Base-by-base conservation (phyloP, 2,329 filamentous ascomycete genomes). In the Zasmidium cellare region DNA sequence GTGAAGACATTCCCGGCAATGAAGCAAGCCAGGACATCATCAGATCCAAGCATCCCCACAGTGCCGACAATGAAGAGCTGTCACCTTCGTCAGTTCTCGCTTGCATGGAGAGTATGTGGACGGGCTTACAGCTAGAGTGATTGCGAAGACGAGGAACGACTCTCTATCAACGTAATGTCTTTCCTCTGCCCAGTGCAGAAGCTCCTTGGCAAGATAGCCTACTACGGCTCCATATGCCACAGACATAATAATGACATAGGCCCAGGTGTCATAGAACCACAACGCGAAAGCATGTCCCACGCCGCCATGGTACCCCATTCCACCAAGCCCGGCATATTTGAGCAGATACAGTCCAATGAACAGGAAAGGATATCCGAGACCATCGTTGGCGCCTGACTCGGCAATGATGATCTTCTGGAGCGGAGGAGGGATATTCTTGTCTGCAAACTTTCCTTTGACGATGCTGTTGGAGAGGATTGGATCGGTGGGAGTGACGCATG, bases 401-500 rank as follows among this genome's bases (percentile, higher is more conserved):
- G 76, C 79, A 58, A 77, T 76, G 59, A 78, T 79, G 58, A 79
- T 90, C 63, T 88, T 86, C 76, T 96, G 91, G 50, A 97, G 77
- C 24, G 87, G 84, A 57, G 86, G 87, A 0, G 92, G 91, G 18
- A 96, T 87, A 71, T 96, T 94, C 67, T 92, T 88, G 69, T 96
- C 92, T 1, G 92, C 92, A 70, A 96, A 97, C 67, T 90, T 92
- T 28, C 92, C 92, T 77, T 96, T 96, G 47, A 96, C 91, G 57
- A 96, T 96, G 2, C 89, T 89, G 63, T 94, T 93, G 16, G 89
- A 93, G 38, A 96, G 75, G 1, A 96, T 86, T 0, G 92, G 92
- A 67, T 97, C 92, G 0, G 92, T 96, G 0, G 92, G 92, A 2
- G 92, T 94, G n/a, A 97, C 86, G 69, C 92, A 96, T 0, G 92